Base-by-base conservation (phyloP, 192 early-diverging fungal species). In the Backusella psychrophila region DNA sequence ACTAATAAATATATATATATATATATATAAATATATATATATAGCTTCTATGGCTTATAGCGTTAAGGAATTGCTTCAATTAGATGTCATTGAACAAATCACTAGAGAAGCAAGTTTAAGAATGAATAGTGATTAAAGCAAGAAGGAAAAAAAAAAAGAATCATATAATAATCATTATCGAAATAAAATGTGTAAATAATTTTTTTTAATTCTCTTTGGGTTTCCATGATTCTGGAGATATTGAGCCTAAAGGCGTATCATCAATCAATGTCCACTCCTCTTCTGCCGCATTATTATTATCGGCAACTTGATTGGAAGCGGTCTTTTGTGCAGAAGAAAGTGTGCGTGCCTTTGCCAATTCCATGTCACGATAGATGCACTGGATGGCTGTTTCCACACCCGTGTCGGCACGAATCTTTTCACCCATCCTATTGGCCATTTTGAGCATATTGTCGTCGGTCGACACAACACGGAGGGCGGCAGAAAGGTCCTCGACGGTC, bases 361-460 rank as follows among this genome's bases (percentile, higher is more conserved):
- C 83, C 44, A 93, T 77, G 78, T 93, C 89, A 52, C 89, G 83
- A 71, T 92, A 93, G 23, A 93, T 83, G 80, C 78, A 83, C 36
- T 90, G 77, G 11, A 91, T 85, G 2, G 92, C 92, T 9, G 77
- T 83, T 4, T 70, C 78, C 3, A 89, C 85, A 44, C 92, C 92
- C 72, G 89, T 81, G 75, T 93, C 92, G 17, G 76, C 19, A 11
- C 84, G 78, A 66, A 93, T 92, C 44, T 80, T 84, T 39, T 84
- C 86, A 8, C 87, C 91, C 3, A 90, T 80, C 33, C 63, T 41
- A 15, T 73, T 73, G 6, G 87, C 87, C 39, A 78, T 84, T 68
- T 77, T 85, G 29, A 85, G 82, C 83, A 90, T 89, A 46, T 80
- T 87, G 12, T 82, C 76, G 71, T 91, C 89, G 0, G 83, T 92